Percentiles rank a stretch among this genome's conserved stretches.
phyloP scores from a whole-genome alignment of 345 rosid genomes.

The Erucastrum elatum region DNA sequence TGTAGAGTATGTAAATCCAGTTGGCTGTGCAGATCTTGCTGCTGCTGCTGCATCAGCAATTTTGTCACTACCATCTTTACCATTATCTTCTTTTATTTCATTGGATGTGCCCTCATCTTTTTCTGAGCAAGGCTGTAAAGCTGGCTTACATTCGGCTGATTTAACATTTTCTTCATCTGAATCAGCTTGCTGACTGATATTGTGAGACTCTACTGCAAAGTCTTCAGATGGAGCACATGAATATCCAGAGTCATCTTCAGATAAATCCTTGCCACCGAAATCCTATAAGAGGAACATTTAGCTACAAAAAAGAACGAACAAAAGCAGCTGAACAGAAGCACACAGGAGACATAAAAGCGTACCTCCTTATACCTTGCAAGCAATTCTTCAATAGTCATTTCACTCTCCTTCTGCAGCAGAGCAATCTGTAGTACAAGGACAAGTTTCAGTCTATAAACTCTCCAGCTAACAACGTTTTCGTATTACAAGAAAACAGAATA shows the following conservation, averaged over 20 bases:
- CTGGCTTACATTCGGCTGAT: slow-evolving; percentile 40
- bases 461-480: slow-evolving; percentile 18
- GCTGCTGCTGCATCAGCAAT: slow-evolving; percentile 99
- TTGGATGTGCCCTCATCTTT: slow-evolving; percentile 43
- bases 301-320: slow-evolving; percentile 25
- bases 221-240: slow-evolving; percentile 65
- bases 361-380: slow-evolving; percentile 97
- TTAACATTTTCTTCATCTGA: slow-evolving; percentile 47
- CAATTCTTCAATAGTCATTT: slow-evolving; percentile 80
- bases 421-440: slow-evolving; percentile 59
- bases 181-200: slow-evolving; percentile 44
- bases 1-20: slow-evolving; percentile 94
- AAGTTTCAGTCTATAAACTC: slow-evolving; percentile 24
- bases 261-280: slow-evolving; percentile 49
- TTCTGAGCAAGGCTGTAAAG: slow-evolving; percentile 38
- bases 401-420: slow-evolving; percentile 87
- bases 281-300: slow-evolving; percentile 55
- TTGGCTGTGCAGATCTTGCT: slow-evolving; percentile 99
- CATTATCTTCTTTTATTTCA: slow-evolving; percentile 43
- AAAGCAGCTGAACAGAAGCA: slow-evolving; percentile 26
- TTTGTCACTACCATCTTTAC: slow-evolving; percentile 56
- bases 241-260: slow-evolving; percentile 72
- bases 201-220: slow-evolving; percentile 46
- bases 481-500: slow-evolving; percentile 25
- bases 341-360: slow-evolving; percentile 44